Percentiles rank a stretch among this genome's conserved stretches.
Conservation (phyloP, 139 green algal species). For the Volvox africanus region DNA sequence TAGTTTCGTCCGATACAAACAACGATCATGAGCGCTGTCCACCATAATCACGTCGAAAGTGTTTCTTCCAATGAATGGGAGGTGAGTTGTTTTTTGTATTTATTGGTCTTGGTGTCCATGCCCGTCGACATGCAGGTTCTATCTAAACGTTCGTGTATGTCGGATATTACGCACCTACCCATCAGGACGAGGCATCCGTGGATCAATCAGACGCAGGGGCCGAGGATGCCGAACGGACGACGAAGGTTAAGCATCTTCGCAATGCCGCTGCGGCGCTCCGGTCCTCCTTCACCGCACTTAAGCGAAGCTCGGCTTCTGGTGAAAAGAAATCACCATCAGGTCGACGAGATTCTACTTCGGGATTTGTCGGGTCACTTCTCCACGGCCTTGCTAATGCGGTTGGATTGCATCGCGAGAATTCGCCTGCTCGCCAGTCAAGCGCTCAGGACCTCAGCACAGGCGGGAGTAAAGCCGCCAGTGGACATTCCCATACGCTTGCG, state of each 20-base stretch:
- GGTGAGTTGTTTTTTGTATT: not conserved
- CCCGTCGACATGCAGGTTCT: too few species aligned
- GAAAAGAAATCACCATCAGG: not conserved
- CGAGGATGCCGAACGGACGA: not conserved
- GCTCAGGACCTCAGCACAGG: not conserved
- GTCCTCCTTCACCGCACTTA: not conserved
- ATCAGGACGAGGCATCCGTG: not conserved
- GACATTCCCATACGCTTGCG: not conserved
- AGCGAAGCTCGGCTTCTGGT: not conserved
- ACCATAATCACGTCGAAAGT: not conserved
- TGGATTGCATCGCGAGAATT: not conserved
- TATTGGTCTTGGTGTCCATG: too few species aligned
- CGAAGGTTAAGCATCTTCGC: not conserved
- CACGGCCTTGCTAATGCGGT: conserved; percentile 14
- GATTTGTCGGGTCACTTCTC: not conserved
- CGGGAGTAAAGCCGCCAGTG: not conserved
- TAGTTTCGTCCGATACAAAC: not conserved
- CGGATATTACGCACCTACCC: too few species aligned
- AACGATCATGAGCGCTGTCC: not conserved
- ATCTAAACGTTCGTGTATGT: too few species aligned
- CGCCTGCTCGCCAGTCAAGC: not conserved
- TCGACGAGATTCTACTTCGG: not conserved
- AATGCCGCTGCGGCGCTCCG: not conserved
- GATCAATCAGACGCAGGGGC: not conserved
- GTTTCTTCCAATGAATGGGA: conserved; percentile 3